Base-by-base conservation (phyloP, 331 rosid species). In the Phaseolus coccineus region DNA sequence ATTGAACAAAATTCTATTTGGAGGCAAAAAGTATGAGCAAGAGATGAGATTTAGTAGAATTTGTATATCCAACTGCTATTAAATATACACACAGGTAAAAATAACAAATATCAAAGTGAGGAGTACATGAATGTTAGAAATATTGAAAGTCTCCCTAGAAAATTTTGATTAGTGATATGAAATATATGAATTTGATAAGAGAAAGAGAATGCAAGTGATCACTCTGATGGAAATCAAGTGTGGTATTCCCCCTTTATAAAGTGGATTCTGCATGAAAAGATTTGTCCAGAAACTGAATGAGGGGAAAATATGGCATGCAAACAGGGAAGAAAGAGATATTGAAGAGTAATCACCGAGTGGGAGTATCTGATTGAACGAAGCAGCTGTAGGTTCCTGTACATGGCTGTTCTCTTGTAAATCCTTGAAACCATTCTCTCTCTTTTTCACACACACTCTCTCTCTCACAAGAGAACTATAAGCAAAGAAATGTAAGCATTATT, bases 311-410 rank as follows among this genome's bases (percentile, higher is more conserved):
- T 6, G 46, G 14, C 35, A 84, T 46, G 71, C 33, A 12, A 31
- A 55, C 3, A 66, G 30, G 46, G 27, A 51, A 69, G 73, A 69
- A 69, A 71, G 47, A 58, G 77, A 79, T 27, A 33, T 50, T 46
- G 28, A 5, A 78, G 84, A 81, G 71, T 65, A 74, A 77, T 86
- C 65, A 90, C 94, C 83, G 81, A 77, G 57, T 69, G 81, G 1
- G 89, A 88, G 83, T 77, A 55, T 24, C 87, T 86, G 83, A 86
- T 77, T 77, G 92, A 87, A 57, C 84, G 88, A 83, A 88, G 94
- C 30, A 86, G 64, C 62, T 86, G 90, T 63, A 90, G 80, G 75
- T 85, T 88, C 78, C 84, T 83, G 69, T 81, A 61, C 77, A 81
- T 24, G 57, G 78, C 59, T 46, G 81, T 80, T 84, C 82, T 84